These are phyloP conservation scores for Cryptosporidium sp. DNA, from an alignment of 169 alveolate genomes.

Conservation along the genomic window DNA sequence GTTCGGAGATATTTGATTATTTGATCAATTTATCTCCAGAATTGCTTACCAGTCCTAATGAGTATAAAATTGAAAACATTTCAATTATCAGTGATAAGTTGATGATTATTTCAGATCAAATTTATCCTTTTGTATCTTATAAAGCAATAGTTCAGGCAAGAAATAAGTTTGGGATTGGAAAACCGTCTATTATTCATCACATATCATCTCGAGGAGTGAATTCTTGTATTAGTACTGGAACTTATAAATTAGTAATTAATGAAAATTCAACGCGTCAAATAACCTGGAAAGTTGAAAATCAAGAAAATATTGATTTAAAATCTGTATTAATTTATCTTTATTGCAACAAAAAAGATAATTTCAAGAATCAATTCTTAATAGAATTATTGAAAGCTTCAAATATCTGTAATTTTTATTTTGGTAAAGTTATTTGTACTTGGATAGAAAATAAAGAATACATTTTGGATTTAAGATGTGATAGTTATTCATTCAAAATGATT, in stretches of 20 bases:
- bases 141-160: conserved; percentile 23
- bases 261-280: conserved; percentile 26
- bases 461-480: not conserved
- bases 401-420: not conserved
- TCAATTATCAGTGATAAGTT: not conserved
- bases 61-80: conserved; percentile 5
- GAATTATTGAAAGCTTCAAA: not conserved
- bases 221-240: not conserved
- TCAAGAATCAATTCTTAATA: not conserved
- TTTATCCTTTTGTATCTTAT: conserved; percentile 20
- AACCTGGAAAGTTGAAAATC: not conserved
- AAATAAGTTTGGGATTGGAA: conserved; percentile 51
- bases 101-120: conserved; percentile 31
- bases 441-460: not conserved
- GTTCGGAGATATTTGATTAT: conserved; percentile 15
- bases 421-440: not conserved
- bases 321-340: conserved; percentile 17
- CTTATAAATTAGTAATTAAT: conserved; percentile 5
- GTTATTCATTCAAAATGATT: conserved; percentile 1
- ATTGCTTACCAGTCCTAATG: not conserved
- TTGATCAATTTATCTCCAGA: conserved; percentile 17
- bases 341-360: not conserved
- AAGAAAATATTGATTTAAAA: not conserved
- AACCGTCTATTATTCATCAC: conserved; percentile 1
- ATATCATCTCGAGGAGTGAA: not conserved